Base-by-base conservation (phyloP, 352 stramenopile genomes). In the Globisporangium perplexum region DNA sequence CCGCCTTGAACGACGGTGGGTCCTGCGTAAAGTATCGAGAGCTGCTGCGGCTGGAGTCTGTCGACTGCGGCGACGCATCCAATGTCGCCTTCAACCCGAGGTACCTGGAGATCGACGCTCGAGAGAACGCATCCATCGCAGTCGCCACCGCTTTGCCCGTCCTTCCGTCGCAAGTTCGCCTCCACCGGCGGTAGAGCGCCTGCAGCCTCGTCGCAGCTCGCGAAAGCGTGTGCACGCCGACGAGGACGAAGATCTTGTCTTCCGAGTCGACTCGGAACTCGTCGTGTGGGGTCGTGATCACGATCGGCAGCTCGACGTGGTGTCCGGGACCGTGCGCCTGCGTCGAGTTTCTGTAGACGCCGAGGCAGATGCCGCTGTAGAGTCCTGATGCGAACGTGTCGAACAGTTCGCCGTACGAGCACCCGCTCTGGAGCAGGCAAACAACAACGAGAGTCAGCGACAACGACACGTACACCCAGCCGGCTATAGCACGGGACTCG, bases 141-240 rank as follows among this genome's bases (percentile, higher is more conserved):
- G 23, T 8, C 28, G 17, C 33, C 18, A 23, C 3, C 14, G 35
- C 28, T 30, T 20, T n/a, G 20, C 28, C 41, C 22, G 26, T 42
- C 26, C n/a, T 33, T 7, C 11, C 33, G 30, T 7, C 17, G 24
- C 7, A 20, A 12, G 2, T 55, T 38, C 33, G 24, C 4, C 39
- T 53, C 35, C 59, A 35, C 50, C 69, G 74, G 38, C 59, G 67
- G 35, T 77, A 81, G 47, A 68, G 65, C 15, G 71, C 62, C 50
- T 92, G 83, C 18, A 94, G 86, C 11, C 55, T 63, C 7, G 55
- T 60, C 1, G 77, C 75, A 7, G 83, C 83, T 22, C 80, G 73
- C n/a, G 86, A 60, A 8, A 94, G 61, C 5, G 82, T 91, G 54
- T 91, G 77, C 23, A 74, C 67, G 44, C 83, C 83, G 30, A 90